These are phyloP conservation scores for Panus rudis DNA, from an alignment of 768 basidiomycete genomes.

Conservation along the genomic window DNA sequence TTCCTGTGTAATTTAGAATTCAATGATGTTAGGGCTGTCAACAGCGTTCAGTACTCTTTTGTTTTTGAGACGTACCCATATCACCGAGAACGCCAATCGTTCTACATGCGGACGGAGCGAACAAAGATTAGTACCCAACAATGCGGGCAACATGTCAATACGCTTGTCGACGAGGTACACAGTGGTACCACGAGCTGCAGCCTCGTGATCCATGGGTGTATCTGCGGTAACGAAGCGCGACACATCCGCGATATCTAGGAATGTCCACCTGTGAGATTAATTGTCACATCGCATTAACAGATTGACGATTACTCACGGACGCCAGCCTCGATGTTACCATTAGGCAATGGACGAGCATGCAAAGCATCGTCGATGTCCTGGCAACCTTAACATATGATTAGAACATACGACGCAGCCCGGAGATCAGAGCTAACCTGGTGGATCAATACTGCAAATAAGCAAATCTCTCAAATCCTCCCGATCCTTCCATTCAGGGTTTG, in stretches of 20 bases:
- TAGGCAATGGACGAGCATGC: constrained; percentile 80
- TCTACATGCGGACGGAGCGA: constrained; percentile 90
- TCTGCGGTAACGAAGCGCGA: constrained; percentile 92
- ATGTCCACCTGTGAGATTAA: neutral
- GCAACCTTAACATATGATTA: constrained; percentile 51
- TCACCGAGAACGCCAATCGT: constrained; percentile 87
- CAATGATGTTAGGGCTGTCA: constrained; percentile 1
- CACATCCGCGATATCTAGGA: constrained; percentile 92
- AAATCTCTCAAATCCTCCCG: constrained; percentile 83
- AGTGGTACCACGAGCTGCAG: constrained; percentile 91
- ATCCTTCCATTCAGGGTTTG: constrained; percentile 61
- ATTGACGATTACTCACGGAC: constrained; percentile 82
- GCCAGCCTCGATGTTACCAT: constrained; percentile 94
- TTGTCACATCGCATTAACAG: too few relatives aligned
- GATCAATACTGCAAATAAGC: constrained; percentile 94
- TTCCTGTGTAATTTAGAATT: constrained; percentile 52
- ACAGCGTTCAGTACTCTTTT: neutral
- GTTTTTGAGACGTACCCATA: constrained; percentile 62
- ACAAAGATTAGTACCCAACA: constrained; percentile 94
- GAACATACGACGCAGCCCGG: constrained; percentile 1
- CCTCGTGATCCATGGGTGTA: constrained; percentile 94
- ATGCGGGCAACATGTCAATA: constrained; percentile 93
- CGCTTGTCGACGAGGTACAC: constrained; percentile 98
- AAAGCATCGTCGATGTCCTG: constrained; percentile 98
- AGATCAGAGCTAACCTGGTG: constrained; percentile 51